Evolutionary conservation across 352 stramenopile genomes (phyloP), one percentile per base, ranked within the genome.

Genomic region (Phytophthora syringae): DNA sequence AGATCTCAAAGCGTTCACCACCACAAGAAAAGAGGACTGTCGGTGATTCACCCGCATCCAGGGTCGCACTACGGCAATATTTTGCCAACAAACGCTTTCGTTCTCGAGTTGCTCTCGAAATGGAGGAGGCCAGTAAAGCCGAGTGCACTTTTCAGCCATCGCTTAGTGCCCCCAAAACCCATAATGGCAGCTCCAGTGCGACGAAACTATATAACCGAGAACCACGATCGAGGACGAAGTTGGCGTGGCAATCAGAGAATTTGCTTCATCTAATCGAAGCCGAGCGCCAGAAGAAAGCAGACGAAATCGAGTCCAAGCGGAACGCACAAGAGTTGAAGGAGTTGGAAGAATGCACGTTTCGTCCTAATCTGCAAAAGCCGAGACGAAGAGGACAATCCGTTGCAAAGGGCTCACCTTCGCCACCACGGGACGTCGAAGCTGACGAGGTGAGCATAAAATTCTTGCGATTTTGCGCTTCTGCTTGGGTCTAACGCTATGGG

Each of bases 321-420:
- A 87, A 89, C 37, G 76, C 52, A 0, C 72, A 77, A 15, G 81
- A 92, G 47, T 44, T 93, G 2, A 76, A 79, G 44, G 80, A 93
- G 42, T 64, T 94, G 2, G 63, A 90, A 51, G 82, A 96, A 52
- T 97, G 89, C 44, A 96, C 89, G 5, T 97, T 97, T 30, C 76
- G 84, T 22, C 87, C 87, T 0, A 92, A 89, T 27, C 69, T 80
- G 7, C 69, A 62, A 16, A 78, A 79, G 24, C 20, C 37, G 21
- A 52, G 45, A 18, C 43, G 24, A 50, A 54, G 27, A 37, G 58
- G 42, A 54, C 67, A 67, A 32, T 50, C 34, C 24, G 25, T 6
- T 22, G 48, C 45, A 28, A 72, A 67, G 30, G 34, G 54, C 1
- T 75, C 52, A 27, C 55, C 70, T 30, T 70, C 70, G 1, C 58